Conservation (phyloP, 495 filamentous ascomycete genomes). For the Neurospora sp. region DNA sequence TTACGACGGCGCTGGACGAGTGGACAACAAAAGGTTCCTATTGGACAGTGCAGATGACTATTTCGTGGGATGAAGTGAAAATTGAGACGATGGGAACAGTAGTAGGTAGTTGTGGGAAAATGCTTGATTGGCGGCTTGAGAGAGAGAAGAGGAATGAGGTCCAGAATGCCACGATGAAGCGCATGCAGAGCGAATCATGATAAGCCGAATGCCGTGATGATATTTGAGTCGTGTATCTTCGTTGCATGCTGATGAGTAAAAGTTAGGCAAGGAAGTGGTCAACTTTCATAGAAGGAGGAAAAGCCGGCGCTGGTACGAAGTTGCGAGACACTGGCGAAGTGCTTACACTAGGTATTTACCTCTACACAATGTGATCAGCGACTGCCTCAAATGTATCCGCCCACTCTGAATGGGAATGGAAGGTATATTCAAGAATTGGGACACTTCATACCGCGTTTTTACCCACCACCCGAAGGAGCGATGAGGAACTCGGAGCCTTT, state of each 20-base stretch:
- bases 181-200: background rate
- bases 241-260: too few species aligned
- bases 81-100: too few species aligned
- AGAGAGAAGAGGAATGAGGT: too few species aligned
- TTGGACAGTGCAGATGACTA: background rate
- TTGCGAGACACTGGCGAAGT: too few species aligned
- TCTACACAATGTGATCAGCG: too few species aligned
- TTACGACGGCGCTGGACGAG: background rate
- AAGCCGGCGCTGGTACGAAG: background rate
- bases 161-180: background rate
- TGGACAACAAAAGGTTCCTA: background rate
- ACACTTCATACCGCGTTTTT: background rate
- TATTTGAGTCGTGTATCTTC: background rate
- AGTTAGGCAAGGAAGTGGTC: too few species aligned
- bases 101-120: too few species aligned
- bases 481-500: background rate
- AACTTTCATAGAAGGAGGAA: too few species aligned
- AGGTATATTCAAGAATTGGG: background rate
- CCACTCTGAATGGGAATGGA: background rate
- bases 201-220: too few species aligned
- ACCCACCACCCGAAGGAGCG: background rate
- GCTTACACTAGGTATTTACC: too few species aligned
- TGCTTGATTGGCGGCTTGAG: too few species aligned
- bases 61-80: background rate
- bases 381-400: background rate